phyloP scores from a whole-genome alignment of 768 basidiomycete genomes.

The Gautieria morchelliformis region DNA sequence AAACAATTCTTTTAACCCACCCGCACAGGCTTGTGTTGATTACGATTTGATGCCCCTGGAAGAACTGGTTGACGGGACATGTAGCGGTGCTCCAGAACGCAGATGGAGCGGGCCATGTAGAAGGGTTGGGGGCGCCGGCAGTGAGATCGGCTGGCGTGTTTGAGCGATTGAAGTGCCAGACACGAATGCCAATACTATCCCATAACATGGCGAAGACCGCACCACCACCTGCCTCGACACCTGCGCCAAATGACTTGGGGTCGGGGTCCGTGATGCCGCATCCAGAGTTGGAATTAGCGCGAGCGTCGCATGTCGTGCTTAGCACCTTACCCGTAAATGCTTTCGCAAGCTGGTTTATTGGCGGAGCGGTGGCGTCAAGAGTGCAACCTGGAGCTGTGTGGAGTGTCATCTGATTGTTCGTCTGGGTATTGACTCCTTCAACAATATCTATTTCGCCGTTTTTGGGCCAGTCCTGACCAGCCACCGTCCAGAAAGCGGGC shows the following conservation, averaged over 20 bases:
- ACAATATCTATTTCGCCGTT: constrained; percentile 30
- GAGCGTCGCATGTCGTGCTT: constrained; percentile 23
- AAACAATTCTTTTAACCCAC: neutral
- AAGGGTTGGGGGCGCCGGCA: constrained; percentile 26
- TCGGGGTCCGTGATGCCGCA: constrained; percentile 30
- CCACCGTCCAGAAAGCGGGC: constrained; percentile 45
- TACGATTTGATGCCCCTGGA: constrained; percentile 29
- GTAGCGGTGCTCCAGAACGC: constrained; percentile 27
- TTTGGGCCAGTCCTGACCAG: constrained; percentile 16
- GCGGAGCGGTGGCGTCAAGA: constrained; percentile 19
- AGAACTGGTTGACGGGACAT: constrained; percentile 28
- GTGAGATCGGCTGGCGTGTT: constrained; percentile 29
- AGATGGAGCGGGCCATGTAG: constrained; percentile 32
- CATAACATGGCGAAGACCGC: constrained; percentile 36
- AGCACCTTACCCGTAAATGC: constrained; percentile 21
- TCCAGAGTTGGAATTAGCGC: constrained; percentile 26
- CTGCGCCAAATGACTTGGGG: constrained; percentile 29
- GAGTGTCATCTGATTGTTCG: constrained; percentile 33
- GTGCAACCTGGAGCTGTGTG: constrained; percentile 32
- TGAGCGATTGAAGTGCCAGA: constrained; percentile 37
- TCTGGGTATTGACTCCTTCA: constrained; percentile 34
- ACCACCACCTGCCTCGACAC: constrained; percentile 33
- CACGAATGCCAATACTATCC: constrained; percentile 30
- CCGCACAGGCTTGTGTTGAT: constrained; percentile 26
- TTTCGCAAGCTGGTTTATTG: neutral